Conservation (phyloP, 139 green algal genomes). For the Closterium sp. region DNA sequence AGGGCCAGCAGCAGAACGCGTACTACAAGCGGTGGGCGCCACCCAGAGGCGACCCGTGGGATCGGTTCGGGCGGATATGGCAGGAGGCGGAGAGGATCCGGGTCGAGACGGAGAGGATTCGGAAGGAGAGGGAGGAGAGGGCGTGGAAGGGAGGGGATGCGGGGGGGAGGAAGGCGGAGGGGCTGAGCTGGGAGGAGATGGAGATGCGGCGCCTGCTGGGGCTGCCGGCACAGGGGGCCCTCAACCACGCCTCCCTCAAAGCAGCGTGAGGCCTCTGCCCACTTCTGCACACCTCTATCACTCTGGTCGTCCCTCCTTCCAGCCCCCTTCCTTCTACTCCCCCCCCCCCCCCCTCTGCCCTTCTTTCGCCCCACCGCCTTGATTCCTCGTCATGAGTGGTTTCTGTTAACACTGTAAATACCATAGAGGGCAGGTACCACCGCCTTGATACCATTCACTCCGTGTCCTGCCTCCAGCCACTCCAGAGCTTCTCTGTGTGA, state of each 20-base stretch:
- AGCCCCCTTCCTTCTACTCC: background rate
- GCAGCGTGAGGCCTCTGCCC: background rate
- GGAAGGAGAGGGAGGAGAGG: background rate
- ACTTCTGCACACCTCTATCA: background rate
- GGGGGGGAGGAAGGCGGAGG: background rate
- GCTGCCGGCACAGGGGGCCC: background rate
- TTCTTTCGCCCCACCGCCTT: no score
- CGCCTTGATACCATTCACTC: no score
- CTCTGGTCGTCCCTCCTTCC: background rate
- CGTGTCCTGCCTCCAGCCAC: no score
- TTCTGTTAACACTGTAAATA: no score
- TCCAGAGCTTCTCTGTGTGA: no score
- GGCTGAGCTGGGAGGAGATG: background rate
- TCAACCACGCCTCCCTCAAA: background rate
- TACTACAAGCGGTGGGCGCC: background rate
- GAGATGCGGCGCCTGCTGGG: background rate
- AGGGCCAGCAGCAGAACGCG: background rate
- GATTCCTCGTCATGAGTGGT: no score
- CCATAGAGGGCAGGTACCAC: no score
- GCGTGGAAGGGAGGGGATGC: background rate
- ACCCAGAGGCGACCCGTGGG: background rate
- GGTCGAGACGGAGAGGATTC: background rate
- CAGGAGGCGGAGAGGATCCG: background rate
- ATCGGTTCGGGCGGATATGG: background rate
- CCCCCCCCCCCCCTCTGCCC: no score